Base-by-base conservation (phyloP, 495 filamentous ascomycete species). In the Schizothecium vesticola region DNA sequence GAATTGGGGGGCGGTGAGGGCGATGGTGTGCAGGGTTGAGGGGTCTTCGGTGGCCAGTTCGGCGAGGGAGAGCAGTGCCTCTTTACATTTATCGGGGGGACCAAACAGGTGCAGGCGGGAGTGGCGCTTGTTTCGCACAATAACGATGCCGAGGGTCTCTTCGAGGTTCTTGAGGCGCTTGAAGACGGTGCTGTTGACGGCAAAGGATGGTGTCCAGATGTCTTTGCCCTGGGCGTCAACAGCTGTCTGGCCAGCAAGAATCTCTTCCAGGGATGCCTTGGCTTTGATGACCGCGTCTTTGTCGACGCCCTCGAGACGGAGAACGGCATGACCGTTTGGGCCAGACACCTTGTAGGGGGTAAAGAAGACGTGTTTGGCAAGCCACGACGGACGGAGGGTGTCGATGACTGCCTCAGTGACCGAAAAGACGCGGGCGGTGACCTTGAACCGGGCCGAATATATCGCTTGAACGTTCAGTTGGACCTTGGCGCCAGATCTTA, bases 251-350 rank as follows among this genome's bases (percentile, higher is more conserved):
- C 75, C 73, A 0, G 60, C 26, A 36, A 74, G 62, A 8, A 82
- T 75, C 1, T 67, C 67, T 16, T 81, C 72, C 7, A 85, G 71
- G 0, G 68, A 60, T 8, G 75, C 73, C 55, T 81, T 81, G 4
- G 81, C 77, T 24, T 76, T 70, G 1, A 74, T 73, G 25, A 84
- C 79, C 1, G 69, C 71, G 23, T 78, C 71, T 8, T 70, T 65
- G 13, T 77, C 71, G 22, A 81, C 75, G 0, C 82, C 81, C 59
- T 82, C 82, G 7, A 85, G 65, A 59, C 83, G 80, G 36, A 85
- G 59, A 6, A 69, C 70, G 0, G 71, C 72, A 28, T 73, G 72
- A 2, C 67, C 57, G 26, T 66, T 66, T 10, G 60, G 56, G 1
- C 73, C 72, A 1, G 73, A 70, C 26, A 26, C 29, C 24, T 29